Base-by-base conservation (phyloP, 2,329 filamentous ascomycete species). In the Tolypocladium ophioglossoides region DNA sequence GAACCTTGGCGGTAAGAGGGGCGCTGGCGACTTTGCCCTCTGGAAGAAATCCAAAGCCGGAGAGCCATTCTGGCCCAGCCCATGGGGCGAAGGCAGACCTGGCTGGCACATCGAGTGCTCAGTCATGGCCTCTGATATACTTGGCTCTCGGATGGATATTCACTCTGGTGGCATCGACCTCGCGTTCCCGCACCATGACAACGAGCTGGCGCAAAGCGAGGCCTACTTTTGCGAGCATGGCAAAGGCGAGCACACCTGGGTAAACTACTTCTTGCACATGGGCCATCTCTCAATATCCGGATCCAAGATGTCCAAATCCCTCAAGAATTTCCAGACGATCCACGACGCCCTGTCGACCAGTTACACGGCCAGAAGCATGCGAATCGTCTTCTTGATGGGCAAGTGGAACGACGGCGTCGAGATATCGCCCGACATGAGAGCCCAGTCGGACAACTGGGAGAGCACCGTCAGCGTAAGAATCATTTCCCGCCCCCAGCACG, bases 101-200 rank as follows among this genome's bases (percentile, higher is more conserved):
- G 92, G 92, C 20, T 97, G 92, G 92, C 92, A 96, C 66, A 96
- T 96, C 64, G 91, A 96, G 73, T 96, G 92, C 82, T 91, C 87
- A 1, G 91, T 91, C 18, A 96, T 97, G 92, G 91, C 91, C 0
- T 92, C 88, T 2, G 89, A 91, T 59, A 80, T 91, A n/a, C 74
- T 97, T 1, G 91, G 91, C 6, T 78, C 84, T 32, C 80, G 85
- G 57, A 91, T 97, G 76, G 92, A 97, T 68, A 89, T 96, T 53
- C 92, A 96, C 70, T 95, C 89, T 24, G 91, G 92, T 32, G 92
- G 92, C 55, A 87, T 96, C 56, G 92, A 97, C 68, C 78, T 97
- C 52, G 85, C 86, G 0, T 96, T 96, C 69, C 91, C 91, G 0
- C 91, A 96, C 68, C 91, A 91, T 70, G 91, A 94, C 69, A 96